A percentile compares a stretch with the other conserved stretches of the same genome.
These are phyloP conservation scores for Cutaneotrichosporon daszewskae DNA, from an alignment of 1,284 basidiomycete genomes.

Conservation along the genomic window DNA sequence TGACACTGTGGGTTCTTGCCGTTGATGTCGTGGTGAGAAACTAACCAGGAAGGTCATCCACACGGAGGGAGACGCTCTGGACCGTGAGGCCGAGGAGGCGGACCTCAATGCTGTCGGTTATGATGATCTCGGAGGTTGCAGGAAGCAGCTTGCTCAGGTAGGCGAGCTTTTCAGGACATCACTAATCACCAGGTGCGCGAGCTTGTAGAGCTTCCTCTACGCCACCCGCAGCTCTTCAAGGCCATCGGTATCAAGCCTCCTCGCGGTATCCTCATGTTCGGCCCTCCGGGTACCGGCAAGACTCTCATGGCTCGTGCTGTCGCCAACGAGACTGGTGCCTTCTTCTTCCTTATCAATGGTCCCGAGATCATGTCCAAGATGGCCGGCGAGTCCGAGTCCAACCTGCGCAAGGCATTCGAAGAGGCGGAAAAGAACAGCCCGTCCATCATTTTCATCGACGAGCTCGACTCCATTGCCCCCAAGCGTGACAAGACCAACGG, in stretches of 20 bases:
- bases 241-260: slow-evolving; percentile 99
- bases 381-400: slow-evolving; percentile 97
- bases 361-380: slow-evolving; percentile 99
- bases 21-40: too few relatives aligned
- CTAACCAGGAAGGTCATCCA: slow-evolving; percentile 44
- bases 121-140: slow-evolving; percentile 97
- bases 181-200: slow-evolving; percentile 66
- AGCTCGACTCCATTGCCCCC: slow-evolving; percentile 97
- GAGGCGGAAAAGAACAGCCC: slow-evolving; percentile 99
- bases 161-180: slow-evolving; percentile 76
- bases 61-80: slow-evolving; percentile 91
- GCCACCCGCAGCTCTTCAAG: slow-evolving; percentile 99
- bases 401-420: slow-evolving; percentile 95
- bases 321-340: slow-evolving; percentile 98
- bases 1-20: slow-evolving; percentile 32
- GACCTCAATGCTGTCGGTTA: slow-evolving; percentile 97
- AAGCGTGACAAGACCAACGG: slow-evolving; percentile 99
- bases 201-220: slow-evolving; percentile 93
- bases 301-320: slow-evolving; percentile 98
- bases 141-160: slow-evolving; percentile 95
- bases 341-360: slow-evolving; percentile 99
- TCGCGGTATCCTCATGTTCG: slow-evolving; percentile 93
- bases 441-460: slow-evolving; percentile 95
- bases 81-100: slow-evolving; percentile 97
- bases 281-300: slow-evolving; percentile 95